Conservation (phyloP, 1,139 yeast genomes). For the Diutina catenulata region DNA sequence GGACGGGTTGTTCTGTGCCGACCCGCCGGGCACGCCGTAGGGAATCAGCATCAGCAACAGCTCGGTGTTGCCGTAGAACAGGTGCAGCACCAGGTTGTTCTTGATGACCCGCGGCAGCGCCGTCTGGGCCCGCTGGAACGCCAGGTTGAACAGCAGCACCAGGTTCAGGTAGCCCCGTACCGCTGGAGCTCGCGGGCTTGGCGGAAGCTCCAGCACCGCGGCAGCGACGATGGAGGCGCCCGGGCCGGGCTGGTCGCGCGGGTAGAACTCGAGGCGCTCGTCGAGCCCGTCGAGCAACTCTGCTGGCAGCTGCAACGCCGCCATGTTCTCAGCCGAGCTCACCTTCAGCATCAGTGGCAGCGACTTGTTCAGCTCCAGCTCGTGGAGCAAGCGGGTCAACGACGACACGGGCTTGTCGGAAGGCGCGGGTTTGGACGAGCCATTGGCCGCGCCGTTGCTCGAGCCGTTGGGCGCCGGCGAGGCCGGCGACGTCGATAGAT, state of each 20-base stretch:
- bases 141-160: conserved; percentile 1
- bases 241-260: neutral
- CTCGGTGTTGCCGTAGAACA: conserved; percentile 27
- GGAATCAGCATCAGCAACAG: conserved; percentile 57
- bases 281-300: neutral
- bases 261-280: neutral
- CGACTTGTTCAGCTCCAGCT: conserved; percentile 18
- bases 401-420: conserved; percentile 22
- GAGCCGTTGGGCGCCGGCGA: no score
- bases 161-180: neutral
- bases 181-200: neutral
- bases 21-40: conserved; percentile 60
- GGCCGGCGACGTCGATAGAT: no score
- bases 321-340: neutral
- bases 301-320: neutral
- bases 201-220: neutral
- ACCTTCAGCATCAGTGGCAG: neutral
- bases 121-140: conserved; percentile 2
- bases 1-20: conserved; percentile 9
- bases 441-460: no score
- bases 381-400: conserved; percentile 32
- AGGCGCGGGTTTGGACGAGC: no score
- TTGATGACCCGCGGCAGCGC: conserved; percentile 30
- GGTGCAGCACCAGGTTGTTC: conserved; percentile 33
- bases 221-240: neutral